phyloP scores from a whole-genome alignment of 805 yeast genomes.

The Kurtzmaniella cleridarum region DNA sequence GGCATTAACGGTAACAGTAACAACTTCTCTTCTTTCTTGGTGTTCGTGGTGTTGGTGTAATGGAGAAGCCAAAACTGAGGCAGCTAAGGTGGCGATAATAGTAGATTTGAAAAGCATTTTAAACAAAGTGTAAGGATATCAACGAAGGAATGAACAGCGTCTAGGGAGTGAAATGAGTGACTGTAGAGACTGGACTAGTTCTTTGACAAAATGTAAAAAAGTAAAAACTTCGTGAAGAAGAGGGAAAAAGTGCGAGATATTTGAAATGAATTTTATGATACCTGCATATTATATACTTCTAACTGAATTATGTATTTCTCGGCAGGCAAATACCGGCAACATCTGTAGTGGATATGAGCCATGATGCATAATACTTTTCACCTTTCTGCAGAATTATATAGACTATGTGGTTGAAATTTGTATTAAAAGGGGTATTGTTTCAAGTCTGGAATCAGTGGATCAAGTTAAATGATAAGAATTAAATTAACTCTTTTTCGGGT shows the following conservation, averaged over 20 bases:
- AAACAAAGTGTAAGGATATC: not conserved
- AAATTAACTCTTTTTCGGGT: too few relatives aligned
- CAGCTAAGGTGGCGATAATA: conserved; percentile 45
- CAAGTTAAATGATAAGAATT: too few relatives aligned
- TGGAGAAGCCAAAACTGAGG: conserved; percentile 55
- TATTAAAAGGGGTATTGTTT: too few relatives aligned
- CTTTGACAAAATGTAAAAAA: conserved; percentile 10
- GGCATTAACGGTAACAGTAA: conserved; percentile 10
- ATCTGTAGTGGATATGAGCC: too few relatives aligned
- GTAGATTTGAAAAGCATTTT: conserved; percentile 45
- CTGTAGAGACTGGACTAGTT: conserved; percentile 25
- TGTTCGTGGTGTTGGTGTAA: conserved; percentile 50
- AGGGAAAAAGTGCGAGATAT: not conserved
- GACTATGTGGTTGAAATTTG: too few relatives aligned
- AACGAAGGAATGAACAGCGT: conserved; percentile 9
- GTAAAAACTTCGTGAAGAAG: not conserved
- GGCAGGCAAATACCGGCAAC: too few relatives aligned
- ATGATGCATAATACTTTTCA: too few relatives aligned
- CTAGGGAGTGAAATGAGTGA: conserved; percentile 27
- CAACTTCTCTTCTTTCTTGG: conserved; percentile 35
- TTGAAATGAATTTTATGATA: too few relatives aligned
- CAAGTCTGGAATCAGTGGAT: too few relatives aligned
- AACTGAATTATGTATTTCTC: too few relatives aligned
- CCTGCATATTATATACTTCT: too few relatives aligned
- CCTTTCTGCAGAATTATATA: too few relatives aligned